Evolutionary conservation across 1,139 yeast species (phyloP).

Genomic region (Dujonia santamariae): DNA sequence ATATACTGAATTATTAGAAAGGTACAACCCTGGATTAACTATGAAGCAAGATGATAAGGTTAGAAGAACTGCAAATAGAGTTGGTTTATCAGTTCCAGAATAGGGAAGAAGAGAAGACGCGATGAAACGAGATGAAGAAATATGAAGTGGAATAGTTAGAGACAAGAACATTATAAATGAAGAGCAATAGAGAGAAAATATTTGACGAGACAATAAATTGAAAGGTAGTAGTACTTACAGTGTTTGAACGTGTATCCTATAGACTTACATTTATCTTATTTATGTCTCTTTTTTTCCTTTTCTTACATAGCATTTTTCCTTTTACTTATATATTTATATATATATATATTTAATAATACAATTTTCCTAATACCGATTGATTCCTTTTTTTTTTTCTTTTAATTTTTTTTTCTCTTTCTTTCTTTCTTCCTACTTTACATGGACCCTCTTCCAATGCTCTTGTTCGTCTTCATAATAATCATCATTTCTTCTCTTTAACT

Average conservation of each 20-base stretch:
- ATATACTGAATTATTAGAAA: slow-evolving; percentile 73
- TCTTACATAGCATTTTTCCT: not conserved
- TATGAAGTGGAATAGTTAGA: not conserved
- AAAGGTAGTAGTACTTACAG: too few species aligned
- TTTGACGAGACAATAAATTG: too few species aligned
- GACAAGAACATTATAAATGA: too few species aligned
- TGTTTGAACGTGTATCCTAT: too few species aligned
- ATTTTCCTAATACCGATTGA: not conserved
- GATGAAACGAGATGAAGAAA: not conserved
- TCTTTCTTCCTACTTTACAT: slow-evolving; percentile 1
- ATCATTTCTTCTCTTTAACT: slow-evolving; percentile 29
- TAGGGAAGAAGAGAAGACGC: slow-evolving; percentile 10
- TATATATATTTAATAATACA: slow-evolving; percentile 2
- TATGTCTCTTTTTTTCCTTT: not conserved
- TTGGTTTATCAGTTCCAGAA: slow-evolving; percentile 56
- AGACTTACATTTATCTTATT: not conserved
- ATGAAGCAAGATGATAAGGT: slow-evolving; percentile 79
- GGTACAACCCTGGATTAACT: slow-evolving; percentile 82
- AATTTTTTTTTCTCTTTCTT: slow-evolving; percentile 3
- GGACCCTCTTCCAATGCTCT: not conserved
- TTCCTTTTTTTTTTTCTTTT: not conserved
- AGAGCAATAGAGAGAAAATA: too few species aligned
- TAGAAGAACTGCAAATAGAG: slow-evolving; percentile 75
- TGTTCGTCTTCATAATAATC: slow-evolving; percentile 12
- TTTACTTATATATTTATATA: not conserved